Evolutionary conservation across 306 rosid genomes (phyloP), one percentile per base, ranked within the genome.

Genomic region (Elaeagnus macrophylla): DNA sequence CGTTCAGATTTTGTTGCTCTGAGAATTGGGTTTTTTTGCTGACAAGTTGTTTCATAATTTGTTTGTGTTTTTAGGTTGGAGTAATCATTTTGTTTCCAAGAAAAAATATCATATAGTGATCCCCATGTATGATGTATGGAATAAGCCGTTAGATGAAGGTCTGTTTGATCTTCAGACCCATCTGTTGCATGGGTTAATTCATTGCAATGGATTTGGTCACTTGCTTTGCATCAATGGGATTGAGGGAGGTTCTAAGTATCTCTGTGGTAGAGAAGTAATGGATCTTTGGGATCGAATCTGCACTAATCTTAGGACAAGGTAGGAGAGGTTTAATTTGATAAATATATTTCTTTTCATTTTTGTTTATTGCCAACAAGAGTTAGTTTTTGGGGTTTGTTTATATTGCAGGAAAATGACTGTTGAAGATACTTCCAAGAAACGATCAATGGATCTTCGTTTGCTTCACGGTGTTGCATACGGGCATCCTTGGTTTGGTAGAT

Each of bases 401-500:
- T 38, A 48, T 80, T 56, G 51, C 65, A 90, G 97, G 81, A 80
- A 72, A 78, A 62, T 90, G 35, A 67, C 85, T 9, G 76, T 90
- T 36, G 87, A 80, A 62, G 97, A 90, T 76, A 17, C 62, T 10
- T 79, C 91, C 12, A 74, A 79, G 78, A 90, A 90, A 60, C 70
- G 88, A 39, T 62, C 73, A 0, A 86, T 90, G 95, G 90, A 86
- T 59, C 94, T 90, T 46, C 83, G 97, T 39, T 68, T 89, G 19
- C 85, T 89, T 16, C 85, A 89, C 56, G 97, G 97, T 47, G 83
- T 89, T 37, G 94, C 97, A 11, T 85, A 89, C 56, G 83, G 83
- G 7, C 94, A 89, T 67, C 77, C 90, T 12, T 89, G 97, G 97
- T 89, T 89, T 32, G 95, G 95, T 15, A 73, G 95, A 56, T 90